These are phyloP conservation scores for Claviceps humidiphila DNA, from an alignment of 2,329 filamentous ascomycete species.

Conservation along the genomic window DNA sequence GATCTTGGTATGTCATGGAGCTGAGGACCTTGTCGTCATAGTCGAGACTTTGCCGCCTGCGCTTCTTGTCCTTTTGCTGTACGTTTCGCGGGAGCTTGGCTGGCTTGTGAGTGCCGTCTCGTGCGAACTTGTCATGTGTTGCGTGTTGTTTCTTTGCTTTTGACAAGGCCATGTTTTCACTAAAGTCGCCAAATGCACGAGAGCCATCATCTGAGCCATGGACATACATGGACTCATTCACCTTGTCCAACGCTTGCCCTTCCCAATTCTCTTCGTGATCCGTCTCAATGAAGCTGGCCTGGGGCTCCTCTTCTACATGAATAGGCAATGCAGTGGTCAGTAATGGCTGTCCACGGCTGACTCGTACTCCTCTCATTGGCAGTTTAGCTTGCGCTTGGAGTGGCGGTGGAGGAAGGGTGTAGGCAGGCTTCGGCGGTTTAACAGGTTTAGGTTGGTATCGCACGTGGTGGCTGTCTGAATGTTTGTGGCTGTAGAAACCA, in stretches of 20 bases:
- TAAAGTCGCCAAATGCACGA: conserved; percentile 10
- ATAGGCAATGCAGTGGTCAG: background rate
- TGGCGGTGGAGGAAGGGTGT: conserved; percentile 10
- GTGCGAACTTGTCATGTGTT: conserved; percentile 9
- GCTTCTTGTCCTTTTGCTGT: conserved; percentile 21
- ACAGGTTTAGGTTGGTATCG: conserved; percentile 9
- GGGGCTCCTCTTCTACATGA: background rate
- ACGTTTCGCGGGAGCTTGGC: conserved; percentile 8
- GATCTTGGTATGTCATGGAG: conserved; percentile 37
- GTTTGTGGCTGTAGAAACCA: conserved; percentile 17
- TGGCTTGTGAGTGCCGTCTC: conserved; percentile 13
- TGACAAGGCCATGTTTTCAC: conserved; percentile 12
- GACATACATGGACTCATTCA: conserved; percentile 8
- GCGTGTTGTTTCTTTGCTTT: conserved; percentile 13
- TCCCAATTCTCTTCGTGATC: conserved; percentile 11
- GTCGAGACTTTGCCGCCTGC: conserved; percentile 33
- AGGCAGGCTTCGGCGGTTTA: conserved; percentile 9
- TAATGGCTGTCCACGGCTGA: conserved; percentile 3
- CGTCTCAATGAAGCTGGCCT: conserved; percentile 7
- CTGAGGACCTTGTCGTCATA: conserved; percentile 45
- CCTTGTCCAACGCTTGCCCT: conserved; percentile 8
- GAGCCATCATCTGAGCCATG: conserved; percentile 14
- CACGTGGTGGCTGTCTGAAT: conserved; percentile 10
- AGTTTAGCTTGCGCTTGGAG: conserved; percentile 18
- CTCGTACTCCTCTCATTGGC: conserved; percentile 22